Percentiles rank a stretch among this genome's conserved stretches.
Evolutionary conservation across 2,329 filamentous ascomycete species (phyloP).

Genomic region (Coleophoma crateriformis): DNA sequence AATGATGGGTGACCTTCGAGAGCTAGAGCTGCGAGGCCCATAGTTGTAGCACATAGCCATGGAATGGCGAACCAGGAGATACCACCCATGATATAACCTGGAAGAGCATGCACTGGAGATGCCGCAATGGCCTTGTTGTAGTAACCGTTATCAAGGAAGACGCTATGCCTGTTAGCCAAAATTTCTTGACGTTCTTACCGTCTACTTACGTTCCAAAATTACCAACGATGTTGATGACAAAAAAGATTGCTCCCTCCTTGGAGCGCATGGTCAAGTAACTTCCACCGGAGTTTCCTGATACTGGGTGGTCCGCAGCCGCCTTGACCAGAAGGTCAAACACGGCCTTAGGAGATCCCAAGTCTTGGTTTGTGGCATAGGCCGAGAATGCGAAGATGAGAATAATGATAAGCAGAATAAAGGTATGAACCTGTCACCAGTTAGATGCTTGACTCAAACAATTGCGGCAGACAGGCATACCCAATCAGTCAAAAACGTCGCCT

Average conservation of each 20-base stretch:
- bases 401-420: conserved; percentile 77
- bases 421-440: conserved; percentile 68
- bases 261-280: conserved; percentile 86
- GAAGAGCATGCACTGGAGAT: conserved; percentile 76
- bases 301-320: conserved; percentile 64
- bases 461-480: conserved; percentile 9
- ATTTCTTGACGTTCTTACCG: background rate
- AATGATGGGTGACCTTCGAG: conserved; percentile 69
- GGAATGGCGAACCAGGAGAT: conserved; percentile 91
- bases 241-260: conserved; percentile 78
- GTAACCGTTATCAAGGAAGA: conserved; percentile 84
- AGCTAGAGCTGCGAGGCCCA: conserved; percentile 77
- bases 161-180: conserved; percentile 41
- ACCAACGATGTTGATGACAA: conserved; percentile 83
- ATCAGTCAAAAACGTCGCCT: conserved; percentile 74
- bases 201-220: conserved; percentile 57
- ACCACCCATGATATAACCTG: conserved; percentile 77
- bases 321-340: conserved; percentile 75
- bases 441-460: background rate
- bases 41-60: conserved; percentile 82
- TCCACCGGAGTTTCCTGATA: conserved; percentile 73
- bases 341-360: conserved; percentile 67
- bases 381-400: conserved; percentile 82
- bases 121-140: conserved; percentile 94
- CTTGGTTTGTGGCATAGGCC: conserved; percentile 67